phyloP scores from a whole-genome alignment of 1,284 basidiomycete species.

The Hemileia vastatrix region DNA sequence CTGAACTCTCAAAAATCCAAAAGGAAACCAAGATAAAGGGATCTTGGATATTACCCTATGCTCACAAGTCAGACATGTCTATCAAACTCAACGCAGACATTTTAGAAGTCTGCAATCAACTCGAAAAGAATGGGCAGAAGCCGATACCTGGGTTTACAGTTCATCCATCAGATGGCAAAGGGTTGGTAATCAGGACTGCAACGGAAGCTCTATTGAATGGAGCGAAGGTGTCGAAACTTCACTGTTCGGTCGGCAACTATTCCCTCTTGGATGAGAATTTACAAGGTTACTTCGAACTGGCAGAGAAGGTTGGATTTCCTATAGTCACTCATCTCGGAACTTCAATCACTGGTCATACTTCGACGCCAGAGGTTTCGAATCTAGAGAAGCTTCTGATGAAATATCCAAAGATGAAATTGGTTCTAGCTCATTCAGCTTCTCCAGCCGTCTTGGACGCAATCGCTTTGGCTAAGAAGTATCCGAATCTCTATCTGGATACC shows the following conservation, averaged over 20 bases:
- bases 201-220: too few species aligned
- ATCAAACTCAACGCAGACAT: too few species aligned
- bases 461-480: conserved; percentile 1
- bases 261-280: conserved; percentile 3
- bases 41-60: too few species aligned
- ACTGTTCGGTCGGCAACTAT: conserved; percentile 17
- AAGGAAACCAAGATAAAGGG: too few species aligned
- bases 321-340: conserved; percentile 13
- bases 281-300: conserved; percentile 1
- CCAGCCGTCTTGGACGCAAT: conserved; percentile 5
- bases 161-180: too few species aligned
- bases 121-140: too few species aligned
- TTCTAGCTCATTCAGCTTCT: conserved; percentile 13
- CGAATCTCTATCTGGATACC: conserved; percentile 19
- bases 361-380: background rate
- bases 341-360: conserved; percentile 4
- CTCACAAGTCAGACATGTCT: too few species aligned
- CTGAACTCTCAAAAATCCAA: too few species aligned
- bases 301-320: background rate
- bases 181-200: too few species aligned
- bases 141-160: too few species aligned
- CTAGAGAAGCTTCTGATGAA: conserved; percentile 1
- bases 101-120: too few species aligned
- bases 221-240: too few species aligned
- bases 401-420: conserved; percentile 1